Conservation (phyloP, 768 basidiomycete species). For the Cantharellus anzutake region DNA sequence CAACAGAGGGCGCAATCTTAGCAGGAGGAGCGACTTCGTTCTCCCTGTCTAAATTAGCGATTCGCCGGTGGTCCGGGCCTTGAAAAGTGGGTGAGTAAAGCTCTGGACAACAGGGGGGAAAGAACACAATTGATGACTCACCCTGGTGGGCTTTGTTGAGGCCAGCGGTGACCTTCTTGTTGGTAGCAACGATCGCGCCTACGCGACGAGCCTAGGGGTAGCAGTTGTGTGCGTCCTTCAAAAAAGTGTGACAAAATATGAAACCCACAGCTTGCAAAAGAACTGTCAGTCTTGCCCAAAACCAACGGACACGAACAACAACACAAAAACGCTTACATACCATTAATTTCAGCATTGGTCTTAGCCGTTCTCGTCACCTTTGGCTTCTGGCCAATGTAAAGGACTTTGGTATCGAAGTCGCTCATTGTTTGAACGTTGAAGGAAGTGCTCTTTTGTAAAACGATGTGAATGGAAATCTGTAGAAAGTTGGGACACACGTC, state of each 20-base stretch:
- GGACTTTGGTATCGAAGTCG: constrained; percentile 55
- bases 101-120: not conserved
- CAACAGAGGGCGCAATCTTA: constrained; percentile 54
- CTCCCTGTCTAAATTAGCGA: constrained; percentile 85
- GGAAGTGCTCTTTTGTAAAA: too few relatives aligned
- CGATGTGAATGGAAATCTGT: too few relatives aligned
- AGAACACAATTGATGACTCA: constrained; percentile 16
- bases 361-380: constrained; percentile 43
- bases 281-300: not conserved
- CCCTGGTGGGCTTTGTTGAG: constrained; percentile 63
- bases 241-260: constrained; percentile 10
- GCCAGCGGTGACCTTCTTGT: constrained; percentile 55
- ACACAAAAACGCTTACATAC: constrained; percentile 15
- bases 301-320: not conserved
- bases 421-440: not conserved
- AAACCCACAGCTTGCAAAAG: not conserved
- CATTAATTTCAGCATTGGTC: constrained; percentile 38
- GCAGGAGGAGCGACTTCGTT: constrained; percentile 88
- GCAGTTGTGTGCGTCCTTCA: not conserved
- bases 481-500: too few relatives aligned
- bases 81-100: not conserved
- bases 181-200: constrained; percentile 62
- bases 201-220: constrained; percentile 38
- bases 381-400: constrained; percentile 47
- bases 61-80: constrained; percentile 59